Percentiles rank a stretch among this genome's conserved stretches.
Conservation (phyloP, 441 rosid genomes). For the Sinapis alba region DNA sequence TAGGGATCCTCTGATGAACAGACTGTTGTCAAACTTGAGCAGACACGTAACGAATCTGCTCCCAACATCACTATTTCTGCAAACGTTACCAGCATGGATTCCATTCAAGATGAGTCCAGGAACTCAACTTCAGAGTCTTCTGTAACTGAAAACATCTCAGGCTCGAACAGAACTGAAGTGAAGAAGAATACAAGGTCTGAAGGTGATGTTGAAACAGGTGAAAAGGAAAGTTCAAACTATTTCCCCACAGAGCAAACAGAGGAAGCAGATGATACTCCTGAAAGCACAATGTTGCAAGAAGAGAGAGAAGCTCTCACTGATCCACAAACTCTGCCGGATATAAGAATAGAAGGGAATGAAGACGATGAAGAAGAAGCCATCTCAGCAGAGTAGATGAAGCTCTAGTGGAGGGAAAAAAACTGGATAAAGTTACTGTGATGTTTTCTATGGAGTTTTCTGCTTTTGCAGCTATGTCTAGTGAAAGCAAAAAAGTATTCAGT, state of each 20-base stretch:
- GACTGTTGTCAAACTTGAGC: constrained; percentile 33
- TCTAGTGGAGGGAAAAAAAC: neutral
- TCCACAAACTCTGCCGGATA: constrained; percentile 58
- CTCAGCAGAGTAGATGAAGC: constrained; percentile 48
- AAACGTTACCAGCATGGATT: constrained; percentile 28
- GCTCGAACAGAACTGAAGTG: constrained; percentile 41
- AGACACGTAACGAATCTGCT: constrained; percentile 32
- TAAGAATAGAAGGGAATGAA: constrained; percentile 41
- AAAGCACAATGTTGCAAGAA: constrained; percentile 46
- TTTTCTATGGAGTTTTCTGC: constrained; percentile 17
- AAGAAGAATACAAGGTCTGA: constrained; percentile 40
- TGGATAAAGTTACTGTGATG: constrained; percentile 12
- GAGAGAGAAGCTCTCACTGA: constrained; percentile 53
- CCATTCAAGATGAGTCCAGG: constrained; percentile 36
- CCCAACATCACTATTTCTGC: constrained; percentile 33
- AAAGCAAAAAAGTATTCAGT: constrained; percentile 18
- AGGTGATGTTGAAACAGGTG: constrained; percentile 39
- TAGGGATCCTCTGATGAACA: constrained; percentile 36
- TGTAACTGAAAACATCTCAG: constrained; percentile 28
- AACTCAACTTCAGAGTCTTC: constrained; percentile 42
- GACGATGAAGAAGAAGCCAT: constrained; percentile 42
- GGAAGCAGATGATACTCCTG: constrained; percentile 41
- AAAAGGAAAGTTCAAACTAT: constrained; percentile 27
- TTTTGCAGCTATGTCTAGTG: constrained; percentile 22
- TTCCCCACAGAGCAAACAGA: constrained; percentile 32